Evolutionary conservation across 768 basidiomycete genomes (phyloP).

Genomic region (Rhodotorula babjevae): DNA sequence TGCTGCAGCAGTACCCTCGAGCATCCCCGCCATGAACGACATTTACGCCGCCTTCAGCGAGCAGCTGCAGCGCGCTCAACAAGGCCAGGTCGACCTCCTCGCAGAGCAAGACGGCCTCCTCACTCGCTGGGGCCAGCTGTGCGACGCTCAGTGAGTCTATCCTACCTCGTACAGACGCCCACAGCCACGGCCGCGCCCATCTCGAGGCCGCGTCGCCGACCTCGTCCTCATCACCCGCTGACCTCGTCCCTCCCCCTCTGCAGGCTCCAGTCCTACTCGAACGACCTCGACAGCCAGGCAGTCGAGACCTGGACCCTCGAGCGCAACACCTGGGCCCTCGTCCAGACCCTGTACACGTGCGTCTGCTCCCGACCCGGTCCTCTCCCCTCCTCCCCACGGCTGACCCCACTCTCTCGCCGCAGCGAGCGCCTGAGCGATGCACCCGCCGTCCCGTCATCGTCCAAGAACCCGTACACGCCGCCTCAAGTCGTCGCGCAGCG

Average conservation of each 20-base stretch:
- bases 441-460: slow-evolving; percentile 1
- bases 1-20: background rate
- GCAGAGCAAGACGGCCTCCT: slow-evolving; percentile 30
- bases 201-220: background rate
- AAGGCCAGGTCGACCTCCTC: slow-evolving; percentile 21
- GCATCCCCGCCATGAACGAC: slow-evolving; percentile 5
- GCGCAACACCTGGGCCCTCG: slow-evolving; percentile 72
- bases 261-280: background rate
- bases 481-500: slow-evolving; percentile 68
- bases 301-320: slow-evolving; percentile 65
- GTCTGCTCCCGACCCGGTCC: slow-evolving; percentile 17
- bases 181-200: no score
- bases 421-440: slow-evolving; percentile 20
- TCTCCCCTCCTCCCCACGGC: slow-evolving; percentile 31
- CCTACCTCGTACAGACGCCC: no score
- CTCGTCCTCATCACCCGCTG: background rate
- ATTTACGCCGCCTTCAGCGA: slow-evolving; percentile 27
- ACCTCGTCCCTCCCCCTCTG: background rate
- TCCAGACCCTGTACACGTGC: slow-evolving; percentile 63
- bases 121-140: slow-evolving; percentile 15
- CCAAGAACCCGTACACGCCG: slow-evolving; percentile 73
- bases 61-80: slow-evolving; percentile 21
- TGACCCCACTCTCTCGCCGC: background rate
- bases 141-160: slow-evolving; percentile 26
- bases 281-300: slow-evolving; percentile 49